Evolutionary conservation across 164 flowering plant genomes (phyloP).

Genomic region (Piper betle): DNA sequence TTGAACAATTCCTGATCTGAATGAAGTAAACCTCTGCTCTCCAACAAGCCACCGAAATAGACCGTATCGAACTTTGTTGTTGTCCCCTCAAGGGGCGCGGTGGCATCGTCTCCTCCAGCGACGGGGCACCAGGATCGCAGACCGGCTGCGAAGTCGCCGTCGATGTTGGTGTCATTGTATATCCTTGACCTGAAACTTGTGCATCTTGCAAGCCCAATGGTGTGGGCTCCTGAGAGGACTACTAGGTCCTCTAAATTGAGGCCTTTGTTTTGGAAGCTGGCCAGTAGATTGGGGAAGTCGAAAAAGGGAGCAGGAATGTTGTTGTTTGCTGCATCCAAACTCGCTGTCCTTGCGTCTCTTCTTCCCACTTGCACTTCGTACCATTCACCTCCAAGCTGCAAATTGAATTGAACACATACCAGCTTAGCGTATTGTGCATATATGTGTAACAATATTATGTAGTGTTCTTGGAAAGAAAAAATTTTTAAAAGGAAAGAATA

Average conservation of each 20-base stretch:
- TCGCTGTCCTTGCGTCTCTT: conserved; percentile 22
- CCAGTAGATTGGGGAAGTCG: conserved; percentile 15
- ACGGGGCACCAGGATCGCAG: conserved; percentile 9
- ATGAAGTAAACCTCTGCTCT: conserved; percentile 19
- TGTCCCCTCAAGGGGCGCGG: conserved; percentile 12
- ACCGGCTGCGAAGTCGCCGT: conserved; percentile 2
- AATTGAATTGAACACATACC: neutral
- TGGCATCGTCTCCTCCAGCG: conserved; percentile 12
- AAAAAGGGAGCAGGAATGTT: conserved; percentile 17
- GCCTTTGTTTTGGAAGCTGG: conserved; percentile 17
- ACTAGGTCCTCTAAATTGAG: conserved; percentile 17
- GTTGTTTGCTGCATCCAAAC: conserved; percentile 13
- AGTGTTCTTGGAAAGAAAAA: too few species aligned
- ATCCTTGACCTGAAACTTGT: conserved; percentile 12
- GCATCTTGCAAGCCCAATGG: conserved; percentile 23
- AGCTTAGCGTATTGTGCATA: neutral
- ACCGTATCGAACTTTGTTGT: conserved; percentile 8
- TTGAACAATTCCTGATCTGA: conserved; percentile 23
- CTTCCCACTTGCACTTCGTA: conserved; percentile 22
- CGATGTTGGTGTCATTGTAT: conserved; percentile 24
- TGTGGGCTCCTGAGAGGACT: conserved; percentile 20
- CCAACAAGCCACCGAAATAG: conserved; percentile 14
- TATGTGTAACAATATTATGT: too few species aligned
- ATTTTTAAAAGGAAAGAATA: too few species aligned
- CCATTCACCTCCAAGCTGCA: conserved; percentile 26